phyloP scores from a whole-genome alignment of 345 rosid genomes.

The Cardiospermum halicacabum region DNA sequence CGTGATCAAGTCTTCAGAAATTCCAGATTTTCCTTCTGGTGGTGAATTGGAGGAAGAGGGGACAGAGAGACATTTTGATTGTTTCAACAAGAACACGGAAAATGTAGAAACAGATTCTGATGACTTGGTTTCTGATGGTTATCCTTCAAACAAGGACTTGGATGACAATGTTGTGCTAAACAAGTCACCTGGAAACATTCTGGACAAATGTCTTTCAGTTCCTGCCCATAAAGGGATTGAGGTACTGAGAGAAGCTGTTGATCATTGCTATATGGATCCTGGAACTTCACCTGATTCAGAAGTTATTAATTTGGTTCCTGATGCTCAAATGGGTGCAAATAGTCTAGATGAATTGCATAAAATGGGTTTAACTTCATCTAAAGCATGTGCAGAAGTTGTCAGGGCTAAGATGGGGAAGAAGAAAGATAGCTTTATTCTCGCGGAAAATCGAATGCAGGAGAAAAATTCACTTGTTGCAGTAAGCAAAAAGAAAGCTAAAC shows the following conservation, averaged over 20 bases:
- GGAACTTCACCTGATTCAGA: constrained; percentile 99
- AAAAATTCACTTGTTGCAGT: constrained; percentile 28
- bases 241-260: constrained; percentile 32
- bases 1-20: constrained; percentile 22
- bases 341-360: constrained; percentile 34
- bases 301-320: constrained; percentile 76
- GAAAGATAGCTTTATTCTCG: constrained; percentile 33
- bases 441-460: constrained; percentile 23
- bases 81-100: constrained; percentile 24
- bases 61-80: constrained; percentile 20
- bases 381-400: constrained; percentile 25
- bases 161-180: constrained; percentile 26
- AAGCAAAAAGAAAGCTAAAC: constrained; percentile 29
- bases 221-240: constrained; percentile 34
- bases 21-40: constrained; percentile 21
- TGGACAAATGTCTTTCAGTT: constrained; percentile 25
- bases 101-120: constrained; percentile 21
- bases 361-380: constrained; percentile 34
- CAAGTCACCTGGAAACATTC: constrained; percentile 40
- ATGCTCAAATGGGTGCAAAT: constrained; percentile 36
- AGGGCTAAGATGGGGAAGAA: constrained; percentile 41
- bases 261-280: constrained; percentile 46
- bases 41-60: constrained; percentile 32
- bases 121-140: constrained; percentile 27
- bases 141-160: constrained; percentile 26